Evolutionary conservation across 495 filamentous ascomycete genomes (phyloP), one percentile per base, ranked within the genome.

Genomic region (Lasiosphaeriaceae sp.): DNA sequence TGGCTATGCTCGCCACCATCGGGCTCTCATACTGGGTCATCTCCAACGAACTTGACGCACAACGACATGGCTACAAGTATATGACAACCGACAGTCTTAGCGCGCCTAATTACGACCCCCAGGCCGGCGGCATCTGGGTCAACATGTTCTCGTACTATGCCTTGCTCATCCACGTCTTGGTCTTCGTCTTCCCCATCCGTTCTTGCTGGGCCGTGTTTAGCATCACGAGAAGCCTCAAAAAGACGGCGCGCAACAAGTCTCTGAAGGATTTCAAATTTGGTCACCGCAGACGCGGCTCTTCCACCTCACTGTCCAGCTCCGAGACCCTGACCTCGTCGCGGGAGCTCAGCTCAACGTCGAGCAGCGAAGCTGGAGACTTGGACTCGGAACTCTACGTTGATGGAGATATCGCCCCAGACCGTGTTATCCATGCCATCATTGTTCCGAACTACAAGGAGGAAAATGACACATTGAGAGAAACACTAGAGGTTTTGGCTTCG

Each of bases 381-480:
- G 75, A 78, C 44, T 45, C 60, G 34, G 77, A 79, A 37, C 59
- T 71, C 49, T 70, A 64, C 35, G 59, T 59, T 52, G 76, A 78
- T 39, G 56, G 34, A 23, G 72, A 79, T 41, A 69, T 62, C 17
- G 66, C 67, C 0, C 65, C 71, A 22, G 71, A 79, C 45, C 69
- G 65, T 39, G 60, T 86, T 20, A 69, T 86, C 14, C 83, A 87
- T 54, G 83, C 83, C 2, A 86, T 89, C 51, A 76, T 89, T 57
- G 71, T 89, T 11, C 86, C 86, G 14, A 87, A 86, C 60, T 89
- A 89, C 69, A 84, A 83, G 57, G 86, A 89, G 61, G 84, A 87
- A 23, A 67, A 85, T 53, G 80, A 85, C 50, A 86, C 80, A 0
- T 68, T 89, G 52, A 72, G 80, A 57, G 84, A 86, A 54, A 88